Evolutionary conservation across 805 yeast genomes (phyloP).

Genomic region (Kuraishia capsulata): DNA sequence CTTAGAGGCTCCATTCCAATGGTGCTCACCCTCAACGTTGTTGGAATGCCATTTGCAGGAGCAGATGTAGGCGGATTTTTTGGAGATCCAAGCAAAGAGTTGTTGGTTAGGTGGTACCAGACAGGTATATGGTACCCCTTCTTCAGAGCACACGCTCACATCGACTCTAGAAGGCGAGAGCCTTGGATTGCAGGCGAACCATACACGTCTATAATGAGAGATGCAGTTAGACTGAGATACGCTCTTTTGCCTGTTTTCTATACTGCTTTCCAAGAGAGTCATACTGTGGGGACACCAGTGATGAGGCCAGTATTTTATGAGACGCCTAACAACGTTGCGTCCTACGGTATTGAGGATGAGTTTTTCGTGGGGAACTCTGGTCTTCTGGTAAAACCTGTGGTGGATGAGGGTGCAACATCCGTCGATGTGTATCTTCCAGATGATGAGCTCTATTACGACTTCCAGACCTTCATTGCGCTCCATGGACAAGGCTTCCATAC

Average conservation of each 20-base stretch:
- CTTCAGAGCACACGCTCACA: conserved; percentile 94
- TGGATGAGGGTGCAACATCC: conserved; percentile 35
- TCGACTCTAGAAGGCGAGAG: conserved; percentile 86
- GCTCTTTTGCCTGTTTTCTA: conserved; percentile 69
- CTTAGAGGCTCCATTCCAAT: conserved; percentile 75
- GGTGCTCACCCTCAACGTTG: conserved; percentile 72
- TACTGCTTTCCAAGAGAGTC: conserved; percentile 64
- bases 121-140: conserved; percentile 95
- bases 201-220: conserved; percentile 52
- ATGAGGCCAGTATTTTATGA: conserved; percentile 60
- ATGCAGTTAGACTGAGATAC: conserved; percentile 69
- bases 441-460: conserved; percentile 47
- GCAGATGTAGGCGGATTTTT: conserved; percentile 98
- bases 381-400: conserved; percentile 73
- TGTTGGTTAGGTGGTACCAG: conserved; percentile 90
- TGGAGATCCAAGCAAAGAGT: conserved; percentile 77
- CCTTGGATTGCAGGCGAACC: conserved; percentile 85
- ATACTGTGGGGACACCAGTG: conserved; percentile 57
- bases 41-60: conserved; percentile 88
- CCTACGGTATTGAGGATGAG: conserved; percentile 68
- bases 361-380: conserved; percentile 71
- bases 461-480: conserved; percentile 22
- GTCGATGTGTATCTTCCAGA: conserved; percentile 46
- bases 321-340: conserved; percentile 32
- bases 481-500: conserved; percentile 29